These are phyloP conservation scores for Lepidium sativum DNA, from an alignment of 345 rosid genomes.

Conservation along the genomic window DNA sequence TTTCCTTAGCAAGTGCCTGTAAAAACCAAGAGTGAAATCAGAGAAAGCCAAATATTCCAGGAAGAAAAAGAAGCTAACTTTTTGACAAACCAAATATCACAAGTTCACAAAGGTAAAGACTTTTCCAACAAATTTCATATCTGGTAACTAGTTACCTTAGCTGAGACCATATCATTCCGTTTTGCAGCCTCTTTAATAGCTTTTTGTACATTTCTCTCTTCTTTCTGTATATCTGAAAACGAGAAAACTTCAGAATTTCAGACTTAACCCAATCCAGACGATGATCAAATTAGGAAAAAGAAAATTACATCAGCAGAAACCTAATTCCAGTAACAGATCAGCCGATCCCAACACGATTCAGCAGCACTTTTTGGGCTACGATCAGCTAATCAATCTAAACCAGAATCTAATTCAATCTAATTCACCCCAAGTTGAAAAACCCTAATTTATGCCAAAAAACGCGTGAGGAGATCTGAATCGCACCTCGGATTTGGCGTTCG, in stretches of 20 bases:
- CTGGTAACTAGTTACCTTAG: conserved; percentile 50
- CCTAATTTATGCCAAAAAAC: neutral
- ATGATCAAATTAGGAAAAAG: neutral
- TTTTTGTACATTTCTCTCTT: conserved; percentile 78
- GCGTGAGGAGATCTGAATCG: neutral
- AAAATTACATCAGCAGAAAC: neutral
- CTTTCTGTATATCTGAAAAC: conserved; percentile 74
- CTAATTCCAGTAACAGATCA: neutral
- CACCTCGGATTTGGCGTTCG: conserved; percentile 90
- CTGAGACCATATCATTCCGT: conserved; percentile 83
- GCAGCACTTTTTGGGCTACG: neutral
- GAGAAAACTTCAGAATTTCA: neutral
- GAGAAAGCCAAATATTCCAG: neutral
- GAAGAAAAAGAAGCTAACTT: neutral
- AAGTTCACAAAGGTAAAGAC: neutral
- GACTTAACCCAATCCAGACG: neutral
- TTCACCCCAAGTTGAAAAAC: neutral
- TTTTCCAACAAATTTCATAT: neutral
- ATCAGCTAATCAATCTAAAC: neutral
- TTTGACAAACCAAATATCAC: neutral
- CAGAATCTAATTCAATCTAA: neutral
- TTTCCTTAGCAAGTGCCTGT: conserved; percentile 81
- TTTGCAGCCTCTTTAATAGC: conserved; percentile 89
- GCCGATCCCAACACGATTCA: neutral
- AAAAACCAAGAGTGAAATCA: conserved; percentile 1